Conservation (phyloP, 495 filamentous ascomycete genomes). For the Trichoderma gamsii region DNA sequence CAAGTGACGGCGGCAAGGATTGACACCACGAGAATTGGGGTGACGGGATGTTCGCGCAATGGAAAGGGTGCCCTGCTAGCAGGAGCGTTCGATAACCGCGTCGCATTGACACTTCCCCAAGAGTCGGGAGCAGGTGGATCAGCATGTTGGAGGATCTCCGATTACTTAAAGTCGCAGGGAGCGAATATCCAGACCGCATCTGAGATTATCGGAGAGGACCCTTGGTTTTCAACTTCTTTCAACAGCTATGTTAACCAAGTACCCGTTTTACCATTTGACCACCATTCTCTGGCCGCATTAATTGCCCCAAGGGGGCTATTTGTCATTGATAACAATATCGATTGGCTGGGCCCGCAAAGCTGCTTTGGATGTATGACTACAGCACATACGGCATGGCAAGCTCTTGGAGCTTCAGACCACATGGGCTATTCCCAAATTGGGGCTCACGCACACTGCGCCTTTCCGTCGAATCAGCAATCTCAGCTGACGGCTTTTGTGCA, state of each 20-base stretch:
- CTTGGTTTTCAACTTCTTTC: constrained; percentile 44
- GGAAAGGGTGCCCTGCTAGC: constrained; percentile 50
- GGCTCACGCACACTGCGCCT: constrained; percentile 48
- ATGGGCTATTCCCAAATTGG: constrained; percentile 50
- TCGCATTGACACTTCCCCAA: constrained; percentile 48
- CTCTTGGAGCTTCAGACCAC: constrained; percentile 39
- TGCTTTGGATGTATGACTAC: constrained; percentile 52
- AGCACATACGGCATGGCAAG: constrained; percentile 45
- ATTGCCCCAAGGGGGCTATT: constrained; percentile 42
- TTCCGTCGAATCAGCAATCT: constrained; percentile 43
- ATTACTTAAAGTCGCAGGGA: constrained; percentile 35
- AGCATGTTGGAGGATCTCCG: constrained; percentile 47
- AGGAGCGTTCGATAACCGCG: constrained; percentile 44
- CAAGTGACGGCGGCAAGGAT: constrained; percentile 38
- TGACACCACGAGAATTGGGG: constrained; percentile 41
- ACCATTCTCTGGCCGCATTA: constrained; percentile 44
- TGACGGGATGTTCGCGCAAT: constrained; percentile 49
- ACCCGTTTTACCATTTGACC: constrained; percentile 40
- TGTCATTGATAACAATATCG: constrained; percentile 49
- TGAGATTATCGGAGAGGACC: constrained; percentile 46
- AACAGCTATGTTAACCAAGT: constrained; percentile 36
- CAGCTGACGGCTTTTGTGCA: constrained; percentile 50
- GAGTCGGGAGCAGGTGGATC: constrained; percentile 46
- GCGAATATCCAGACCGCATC: constrained; percentile 45
- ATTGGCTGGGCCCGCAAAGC: constrained; percentile 47